Conservation (phyloP, 306 rosid species). For the Sesbania bispinosa region DNA sequence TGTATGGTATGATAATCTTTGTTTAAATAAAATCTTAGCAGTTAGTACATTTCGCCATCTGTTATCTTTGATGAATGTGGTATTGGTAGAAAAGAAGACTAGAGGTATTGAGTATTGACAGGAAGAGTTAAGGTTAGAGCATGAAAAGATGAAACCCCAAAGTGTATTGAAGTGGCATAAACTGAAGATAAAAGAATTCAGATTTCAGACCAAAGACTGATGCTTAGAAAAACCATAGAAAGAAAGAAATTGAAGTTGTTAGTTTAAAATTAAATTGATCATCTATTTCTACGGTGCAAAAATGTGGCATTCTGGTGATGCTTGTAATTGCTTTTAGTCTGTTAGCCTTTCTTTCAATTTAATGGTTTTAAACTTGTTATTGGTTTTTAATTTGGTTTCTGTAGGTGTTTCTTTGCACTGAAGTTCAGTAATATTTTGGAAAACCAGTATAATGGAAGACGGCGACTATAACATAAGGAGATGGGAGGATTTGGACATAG, state of each 20-base stretch:
- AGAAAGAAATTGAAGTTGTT: background rate
- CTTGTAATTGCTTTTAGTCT: background rate
- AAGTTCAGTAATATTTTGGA: constrained; percentile 26
- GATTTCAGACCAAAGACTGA: background rate
- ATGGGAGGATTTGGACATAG: constrained; percentile 77
- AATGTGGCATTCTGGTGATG: background rate
- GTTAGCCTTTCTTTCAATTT: background rate
- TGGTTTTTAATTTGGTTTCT: constrained; percentile 13
- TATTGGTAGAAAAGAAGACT: background rate
- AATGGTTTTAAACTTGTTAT: background rate
- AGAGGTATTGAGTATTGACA: background rate
- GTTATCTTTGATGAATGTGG: background rate
- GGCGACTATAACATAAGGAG: constrained; percentile 25
- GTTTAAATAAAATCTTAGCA: background rate
- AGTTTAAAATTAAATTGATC: background rate
- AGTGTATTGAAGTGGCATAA: background rate
- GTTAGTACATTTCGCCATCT: background rate
- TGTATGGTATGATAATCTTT: background rate
- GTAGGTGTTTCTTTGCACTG: constrained; percentile 27
- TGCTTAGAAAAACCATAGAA: background rate
- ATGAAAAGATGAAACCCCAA: background rate
- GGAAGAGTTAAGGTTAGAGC: background rate
- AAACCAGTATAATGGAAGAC: constrained; percentile 55
- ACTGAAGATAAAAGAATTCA: background rate
- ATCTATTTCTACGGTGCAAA: background rate